A percentile compares a stretch with the other conserved stretches of the same genome.
phyloP scores from a whole-genome alignment of 1,284 basidiomycete genomes.

The Bjerkandera adusta region DNA sequence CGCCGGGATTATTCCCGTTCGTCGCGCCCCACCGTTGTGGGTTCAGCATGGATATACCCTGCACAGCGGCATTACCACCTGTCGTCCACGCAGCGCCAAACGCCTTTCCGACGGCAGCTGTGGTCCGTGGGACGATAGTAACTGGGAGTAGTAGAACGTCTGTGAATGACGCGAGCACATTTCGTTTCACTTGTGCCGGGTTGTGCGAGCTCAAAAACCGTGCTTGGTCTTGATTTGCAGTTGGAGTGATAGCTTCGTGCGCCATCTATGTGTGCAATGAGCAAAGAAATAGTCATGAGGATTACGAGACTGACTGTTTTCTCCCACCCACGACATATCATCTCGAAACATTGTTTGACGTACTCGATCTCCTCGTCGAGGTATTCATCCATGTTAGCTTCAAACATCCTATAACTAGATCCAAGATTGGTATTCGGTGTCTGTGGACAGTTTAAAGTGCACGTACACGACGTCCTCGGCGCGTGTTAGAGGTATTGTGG shows the following conservation, averaged over 20 bases:
- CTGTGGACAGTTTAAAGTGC: constrained; percentile 2
- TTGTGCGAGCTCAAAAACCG: constrained; percentile 84
- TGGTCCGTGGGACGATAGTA: constrained; percentile 91
- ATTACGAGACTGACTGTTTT: constrained; percentile 43
- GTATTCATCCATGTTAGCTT: constrained; percentile 94
- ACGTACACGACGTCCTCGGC: constrained; percentile 84
- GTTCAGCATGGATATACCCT: constrained; percentile 85
- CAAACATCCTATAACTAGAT: constrained; percentile 87
- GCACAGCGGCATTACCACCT: constrained; percentile 75
- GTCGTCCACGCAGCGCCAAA: constrained; percentile 75
- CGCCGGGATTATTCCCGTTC: constrained; percentile 24
- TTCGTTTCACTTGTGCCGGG: constrained; percentile 90
- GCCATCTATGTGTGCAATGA: constrained; percentile 21
- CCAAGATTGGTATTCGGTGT: not conserved
- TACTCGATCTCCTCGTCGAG: constrained; percentile 90
- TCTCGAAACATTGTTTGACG: constrained; percentile 72
- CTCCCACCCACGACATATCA: constrained; percentile 81
- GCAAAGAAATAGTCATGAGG: not conserved
- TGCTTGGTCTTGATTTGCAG: constrained; percentile 41
- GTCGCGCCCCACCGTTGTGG: constrained; percentile 73
- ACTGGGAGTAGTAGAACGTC: constrained; percentile 90
- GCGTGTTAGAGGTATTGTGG: constrained; percentile 27
- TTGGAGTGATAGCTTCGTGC: constrained; percentile 18
- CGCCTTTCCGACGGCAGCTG: constrained; percentile 46
- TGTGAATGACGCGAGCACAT: constrained; percentile 89